A percentile compares a stretch with the other conserved stretches of the same genome.
phyloP scores from a whole-genome alignment of 2,329 filamentous ascomycete genomes.

The Pseudogymnoascus verrucosus region DNA sequence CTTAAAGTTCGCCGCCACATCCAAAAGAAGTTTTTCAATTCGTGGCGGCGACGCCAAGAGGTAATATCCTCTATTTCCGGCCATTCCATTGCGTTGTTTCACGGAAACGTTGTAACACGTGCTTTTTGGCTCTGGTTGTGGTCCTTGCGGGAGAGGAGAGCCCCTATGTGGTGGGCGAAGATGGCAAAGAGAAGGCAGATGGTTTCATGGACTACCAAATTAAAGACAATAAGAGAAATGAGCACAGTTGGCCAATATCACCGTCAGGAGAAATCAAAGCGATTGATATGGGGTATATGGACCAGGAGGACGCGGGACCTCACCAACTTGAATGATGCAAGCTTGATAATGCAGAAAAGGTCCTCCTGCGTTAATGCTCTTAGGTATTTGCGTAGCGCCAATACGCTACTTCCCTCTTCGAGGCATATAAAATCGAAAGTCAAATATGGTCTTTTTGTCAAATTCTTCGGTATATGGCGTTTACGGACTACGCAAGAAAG shows the following conservation, averaged over 20 bases:
- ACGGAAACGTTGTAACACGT: constrained; percentile 24
- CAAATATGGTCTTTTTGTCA: constrained; percentile 37
- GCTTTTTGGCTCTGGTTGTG: constrained; percentile 28
- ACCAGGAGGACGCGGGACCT: not conserved
- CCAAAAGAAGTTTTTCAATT: constrained; percentile 43
- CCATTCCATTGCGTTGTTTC: constrained; percentile 26
- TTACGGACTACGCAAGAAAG: constrained; percentile 35
- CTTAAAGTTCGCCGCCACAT: constrained; percentile 43
- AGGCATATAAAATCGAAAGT: constrained; percentile 35
- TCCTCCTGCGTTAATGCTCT: constrained; percentile 14
- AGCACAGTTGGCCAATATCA: not conserved
- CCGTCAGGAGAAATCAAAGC: not conserved
- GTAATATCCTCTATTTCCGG: constrained; percentile 18
- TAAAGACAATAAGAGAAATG: constrained; percentile 5
- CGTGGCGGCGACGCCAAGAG: constrained; percentile 33
- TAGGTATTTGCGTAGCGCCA: constrained; percentile 22
- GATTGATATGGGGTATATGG: not conserved
- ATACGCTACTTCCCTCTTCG: constrained; percentile 21
- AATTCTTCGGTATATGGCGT: constrained; percentile 42
- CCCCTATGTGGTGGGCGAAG: constrained; percentile 15
- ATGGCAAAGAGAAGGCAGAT: constrained; percentile 16
- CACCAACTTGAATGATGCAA: not conserved
- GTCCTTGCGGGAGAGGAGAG: constrained; percentile 25
- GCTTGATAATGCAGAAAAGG: not conserved
- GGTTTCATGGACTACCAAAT: constrained; percentile 19